A percentile compares a stretch with the other conserved stretches of the same genome.
These are phyloP conservation scores for Candida nonsorbophila DNA, from an alignment of 805 yeast genomes.

Conservation along the genomic window DNA sequence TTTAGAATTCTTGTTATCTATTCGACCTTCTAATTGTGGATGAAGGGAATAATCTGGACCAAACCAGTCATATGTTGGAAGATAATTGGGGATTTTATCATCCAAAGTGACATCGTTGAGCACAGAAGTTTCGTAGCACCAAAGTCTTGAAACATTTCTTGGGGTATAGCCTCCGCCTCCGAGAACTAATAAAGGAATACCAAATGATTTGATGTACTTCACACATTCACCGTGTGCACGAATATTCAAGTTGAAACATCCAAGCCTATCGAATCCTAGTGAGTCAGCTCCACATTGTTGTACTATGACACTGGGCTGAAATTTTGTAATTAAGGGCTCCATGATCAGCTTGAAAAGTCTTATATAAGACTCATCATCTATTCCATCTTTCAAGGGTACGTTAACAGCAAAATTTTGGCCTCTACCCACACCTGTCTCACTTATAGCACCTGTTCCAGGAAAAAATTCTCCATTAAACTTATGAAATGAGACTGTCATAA, in stretches of 20 bases:
- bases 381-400: slow-evolving; percentile 92
- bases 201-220: slow-evolving; percentile 79
- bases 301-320: slow-evolving; percentile 89
- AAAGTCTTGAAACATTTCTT: slow-evolving; percentile 85
- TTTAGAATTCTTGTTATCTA: slow-evolving; percentile 82
- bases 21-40: slow-evolving; percentile 54
- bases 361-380: slow-evolving; percentile 84
- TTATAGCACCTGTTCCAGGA: slow-evolving; percentile 94
- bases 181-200: slow-evolving; percentile 81
- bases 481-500: slow-evolving; percentile 94
- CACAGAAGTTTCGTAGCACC: slow-evolving; percentile 92
- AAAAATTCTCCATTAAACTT: slow-evolving; percentile 91
- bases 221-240: slow-evolving; percentile 96
- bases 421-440: slow-evolving; percentile 82
- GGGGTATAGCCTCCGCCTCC: slow-evolving; percentile 99
- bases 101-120: slow-evolving; percentile 55
- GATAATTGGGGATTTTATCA: slow-evolving; percentile 49
- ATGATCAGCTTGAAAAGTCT: slow-evolving; percentile 76
- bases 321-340: slow-evolving; percentile 85
- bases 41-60: slow-evolving; percentile 89
- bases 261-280: slow-evolving; percentile 85
- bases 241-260: slow-evolving; percentile 89
- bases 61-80: slow-evolving; percentile 79
- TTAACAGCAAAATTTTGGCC: slow-evolving; percentile 87
- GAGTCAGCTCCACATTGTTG: slow-evolving; percentile 98